These are phyloP conservation scores for Starmera quercuum DNA, from an alignment of 805 yeast species.

Conservation along the genomic window DNA sequence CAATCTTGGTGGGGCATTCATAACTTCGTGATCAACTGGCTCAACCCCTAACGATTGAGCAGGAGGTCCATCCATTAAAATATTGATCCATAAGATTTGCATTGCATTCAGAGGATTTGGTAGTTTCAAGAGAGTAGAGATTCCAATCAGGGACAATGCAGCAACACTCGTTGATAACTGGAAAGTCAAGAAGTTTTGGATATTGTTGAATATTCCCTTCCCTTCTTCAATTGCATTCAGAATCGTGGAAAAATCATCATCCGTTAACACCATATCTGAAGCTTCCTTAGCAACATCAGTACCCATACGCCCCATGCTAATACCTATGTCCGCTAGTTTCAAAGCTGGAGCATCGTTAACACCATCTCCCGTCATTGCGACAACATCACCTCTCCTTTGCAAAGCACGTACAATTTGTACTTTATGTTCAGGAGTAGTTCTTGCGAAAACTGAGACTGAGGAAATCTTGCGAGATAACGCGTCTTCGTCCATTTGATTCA, in stretches of 20 bases:
- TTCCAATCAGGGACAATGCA: slow-evolving; percentile 81
- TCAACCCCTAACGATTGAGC: slow-evolving; percentile 97
- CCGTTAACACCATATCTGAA: slow-evolving; percentile 94
- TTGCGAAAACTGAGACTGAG: slow-evolving; percentile 83
- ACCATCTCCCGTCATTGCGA: slow-evolving; percentile 99
- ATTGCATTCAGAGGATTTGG: slow-evolving; percentile 96
- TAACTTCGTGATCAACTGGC: slow-evolving; percentile 92
- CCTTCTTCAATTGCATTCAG: slow-evolving; percentile 94
- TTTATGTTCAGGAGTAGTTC: slow-evolving; percentile 94
- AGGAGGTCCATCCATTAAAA: slow-evolving; percentile 98
- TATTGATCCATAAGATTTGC: slow-evolving; percentile 98
- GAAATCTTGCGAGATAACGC: slow-evolving; percentile 70
- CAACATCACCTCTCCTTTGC: slow-evolving; percentile 87
- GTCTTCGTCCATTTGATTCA: slow-evolving; percentile 67
- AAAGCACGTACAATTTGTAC: slow-evolving; percentile 83
- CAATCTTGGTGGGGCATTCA: slow-evolving; percentile 93
- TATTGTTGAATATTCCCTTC: slow-evolving; percentile 92
- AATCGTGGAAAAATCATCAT: slow-evolving; percentile 94
- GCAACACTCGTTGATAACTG: slow-evolving; percentile 96
- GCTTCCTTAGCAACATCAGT: slow-evolving; percentile 99
- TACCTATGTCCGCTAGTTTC: slow-evolving; percentile 92
- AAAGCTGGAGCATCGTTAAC: slow-evolving; percentile 98
- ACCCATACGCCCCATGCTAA: slow-evolving; percentile 89
- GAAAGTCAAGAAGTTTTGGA: slow-evolving; percentile 90
- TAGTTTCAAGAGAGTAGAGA: slow-evolving; percentile 77